Percentiles rank a stretch among this genome's conserved stretches.
phyloP scores from a whole-genome alignment of 1,284 basidiomycete species.

The Cutaneotrichosporon arboriforme region DNA sequence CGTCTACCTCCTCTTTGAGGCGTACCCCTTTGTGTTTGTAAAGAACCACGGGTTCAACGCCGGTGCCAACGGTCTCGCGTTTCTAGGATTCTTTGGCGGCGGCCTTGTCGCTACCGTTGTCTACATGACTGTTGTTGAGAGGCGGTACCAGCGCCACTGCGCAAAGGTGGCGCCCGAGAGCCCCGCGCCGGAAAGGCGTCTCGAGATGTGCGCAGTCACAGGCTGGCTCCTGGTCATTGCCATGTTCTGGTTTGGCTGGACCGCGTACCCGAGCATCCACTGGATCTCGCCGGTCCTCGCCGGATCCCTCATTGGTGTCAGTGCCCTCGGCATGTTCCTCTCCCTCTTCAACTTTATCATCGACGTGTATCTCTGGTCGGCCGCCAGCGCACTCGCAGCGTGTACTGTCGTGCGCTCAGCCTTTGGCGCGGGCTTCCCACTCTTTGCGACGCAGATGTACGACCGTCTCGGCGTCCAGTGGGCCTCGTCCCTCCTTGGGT shows the following conservation, averaged over 20 bases:
- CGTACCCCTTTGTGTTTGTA: conserved; percentile 51
- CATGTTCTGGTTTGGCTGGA: conserved; percentile 51
- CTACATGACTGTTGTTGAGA: conserved; percentile 27
- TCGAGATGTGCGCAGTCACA: conserved; percentile 45
- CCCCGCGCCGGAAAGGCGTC: conserved; percentile 34
- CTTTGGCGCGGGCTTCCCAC: conserved; percentile 51
- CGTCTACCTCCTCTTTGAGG: conserved; percentile 44
- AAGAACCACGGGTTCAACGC: conserved; percentile 50
- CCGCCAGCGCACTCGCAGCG: conserved; percentile 52
- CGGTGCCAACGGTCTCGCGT: conserved; percentile 50
- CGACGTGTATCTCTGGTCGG: conserved; percentile 53
- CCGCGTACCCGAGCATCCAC: conserved; percentile 45
- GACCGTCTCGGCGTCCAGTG: conserved; percentile 47
- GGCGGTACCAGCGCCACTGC: conserved; percentile 28
- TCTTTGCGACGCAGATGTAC: conserved; percentile 54
- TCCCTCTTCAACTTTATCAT: conserved; percentile 51
- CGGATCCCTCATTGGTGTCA: conserved; percentile 47
- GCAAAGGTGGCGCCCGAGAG: conserved; percentile 21
- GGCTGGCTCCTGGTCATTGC: conserved; percentile 45
- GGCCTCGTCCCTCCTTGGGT: conserved; percentile 44
- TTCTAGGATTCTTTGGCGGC: conserved; percentile 51
- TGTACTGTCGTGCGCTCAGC: conserved; percentile 52
- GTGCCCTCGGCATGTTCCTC: conserved; percentile 56
- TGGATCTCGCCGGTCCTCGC: conserved; percentile 51
- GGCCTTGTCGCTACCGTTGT: conserved; percentile 33